Conservation (phyloP, 805 yeast species). For the Kurtzmaniella fragi region DNA sequence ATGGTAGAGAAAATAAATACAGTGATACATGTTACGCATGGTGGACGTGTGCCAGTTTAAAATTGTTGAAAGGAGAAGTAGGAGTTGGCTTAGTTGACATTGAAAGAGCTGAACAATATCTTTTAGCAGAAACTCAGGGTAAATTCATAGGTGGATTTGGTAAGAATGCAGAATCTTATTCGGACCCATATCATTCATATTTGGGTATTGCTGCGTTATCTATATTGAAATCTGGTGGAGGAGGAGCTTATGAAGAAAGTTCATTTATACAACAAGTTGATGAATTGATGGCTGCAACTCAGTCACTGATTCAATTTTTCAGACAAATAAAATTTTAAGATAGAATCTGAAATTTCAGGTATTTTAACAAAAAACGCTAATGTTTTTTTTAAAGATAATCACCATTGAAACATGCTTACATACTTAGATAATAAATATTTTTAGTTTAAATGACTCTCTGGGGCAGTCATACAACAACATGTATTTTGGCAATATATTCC, state of each 20-base stretch:
- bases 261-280: not conserved
- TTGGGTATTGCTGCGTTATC: slow-evolving; percentile 54
- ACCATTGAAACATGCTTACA: too few relatives aligned
- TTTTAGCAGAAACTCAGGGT: slow-evolving; percentile 57
- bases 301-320: slow-evolving; percentile 1
- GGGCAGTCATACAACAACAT: too few relatives aligned
- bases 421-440: too few relatives aligned
- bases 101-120: slow-evolving; percentile 33
- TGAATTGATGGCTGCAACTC: not conserved
- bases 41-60: slow-evolving; percentile 68
- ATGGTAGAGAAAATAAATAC: slow-evolving; percentile 80
- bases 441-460: too few relatives aligned
- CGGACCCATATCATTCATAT: slow-evolving; percentile 69
- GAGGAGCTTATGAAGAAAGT: not conserved
- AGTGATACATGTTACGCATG: slow-evolving; percentile 87
- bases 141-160: slow-evolving; percentile 69
- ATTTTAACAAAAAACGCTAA: too few relatives aligned
- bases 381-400: too few relatives aligned
- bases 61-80: slow-evolving; percentile 27
- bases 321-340: not conserved
- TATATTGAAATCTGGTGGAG: slow-evolving; percentile 12
- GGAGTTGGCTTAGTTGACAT: slow-evolving; percentile 29
- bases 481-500: too few relatives aligned
- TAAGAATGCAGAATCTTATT: slow-evolving; percentile 56
- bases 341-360: too few relatives aligned